Conservation (phyloP, 306 rosid genomes). For the Mimosa bimucronata region DNA sequence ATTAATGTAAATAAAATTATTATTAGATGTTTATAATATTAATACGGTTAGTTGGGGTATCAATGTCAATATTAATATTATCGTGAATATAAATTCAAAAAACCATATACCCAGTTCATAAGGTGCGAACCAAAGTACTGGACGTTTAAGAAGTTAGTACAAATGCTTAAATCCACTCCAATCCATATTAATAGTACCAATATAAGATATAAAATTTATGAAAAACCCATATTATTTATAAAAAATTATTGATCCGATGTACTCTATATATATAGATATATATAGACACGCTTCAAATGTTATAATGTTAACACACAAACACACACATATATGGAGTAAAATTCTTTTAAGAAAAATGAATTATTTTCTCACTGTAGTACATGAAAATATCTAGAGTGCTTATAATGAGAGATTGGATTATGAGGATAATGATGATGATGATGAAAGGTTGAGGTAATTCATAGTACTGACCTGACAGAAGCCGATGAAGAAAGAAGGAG, state of each 20-base stretch:
- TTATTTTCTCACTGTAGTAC: neutral
- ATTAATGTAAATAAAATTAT: no score
- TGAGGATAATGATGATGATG: neutral
- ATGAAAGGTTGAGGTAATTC: neutral
- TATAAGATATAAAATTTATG: neutral
- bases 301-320: no score
- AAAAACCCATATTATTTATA: no score
- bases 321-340: no score
- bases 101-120: neutral
- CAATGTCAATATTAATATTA: neutral
- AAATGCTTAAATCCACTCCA: neutral
- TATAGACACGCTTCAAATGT: no score
- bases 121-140: neutral
- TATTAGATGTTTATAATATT: no score
- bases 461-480: constrained; percentile 47
- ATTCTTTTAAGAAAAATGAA: no score
- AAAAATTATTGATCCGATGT: no score
- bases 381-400: neutral
- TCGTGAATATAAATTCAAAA: neutral
- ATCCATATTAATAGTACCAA: neutral
- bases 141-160: neutral
- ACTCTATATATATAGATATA: no score
- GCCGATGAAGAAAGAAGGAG: constrained; percentile 31
- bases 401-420: neutral
- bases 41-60: no score